phyloP scores from a whole-genome alignment of 176 grass and related monocot species.

The Lolium perenne region DNA sequence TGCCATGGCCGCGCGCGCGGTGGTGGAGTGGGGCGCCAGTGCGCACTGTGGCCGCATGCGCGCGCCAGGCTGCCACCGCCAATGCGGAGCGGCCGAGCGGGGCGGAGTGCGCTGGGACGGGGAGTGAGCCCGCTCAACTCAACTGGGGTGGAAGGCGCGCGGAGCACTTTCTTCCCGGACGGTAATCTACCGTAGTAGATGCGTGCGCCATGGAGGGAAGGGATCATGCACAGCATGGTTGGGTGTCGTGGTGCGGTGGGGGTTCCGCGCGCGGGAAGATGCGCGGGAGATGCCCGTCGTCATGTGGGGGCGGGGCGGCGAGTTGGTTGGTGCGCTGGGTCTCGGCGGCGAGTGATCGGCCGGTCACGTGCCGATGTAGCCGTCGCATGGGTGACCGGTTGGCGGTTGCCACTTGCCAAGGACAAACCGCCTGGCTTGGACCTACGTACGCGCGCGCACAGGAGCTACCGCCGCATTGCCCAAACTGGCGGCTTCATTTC shows the following conservation, averaged over 20 bases:
- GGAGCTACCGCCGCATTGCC: not conserved
- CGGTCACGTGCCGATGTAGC: not conserved
- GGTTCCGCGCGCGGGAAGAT: not conserved
- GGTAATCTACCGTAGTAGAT: not conserved
- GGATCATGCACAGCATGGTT: no score
- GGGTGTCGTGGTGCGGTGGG: not conserved
- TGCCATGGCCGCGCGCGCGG: not conserved
- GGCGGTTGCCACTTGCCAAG: not conserved
- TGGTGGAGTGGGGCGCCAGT: not conserved
- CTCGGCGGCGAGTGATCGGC: not conserved
- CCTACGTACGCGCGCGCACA: not conserved
- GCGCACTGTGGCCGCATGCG: conserved; percentile 13
- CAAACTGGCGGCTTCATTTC: not conserved
- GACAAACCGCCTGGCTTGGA: not conserved
- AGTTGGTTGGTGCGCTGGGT: not conserved
- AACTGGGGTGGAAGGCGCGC: not conserved
- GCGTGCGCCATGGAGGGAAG: not conserved
- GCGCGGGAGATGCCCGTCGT: not conserved
- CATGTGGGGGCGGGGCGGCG: not conserved
- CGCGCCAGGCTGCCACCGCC: conserved; percentile 17
- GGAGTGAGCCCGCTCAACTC: not conserved
- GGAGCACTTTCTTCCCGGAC: not conserved
- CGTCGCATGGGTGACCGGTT: not conserved
- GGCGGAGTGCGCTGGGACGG: not conserved
- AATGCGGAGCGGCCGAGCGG: not conserved